These are phyloP conservation scores for Eucalyptus polyanthemos DNA, from an alignment of 345 rosid species.

Conservation along the genomic window DNA sequence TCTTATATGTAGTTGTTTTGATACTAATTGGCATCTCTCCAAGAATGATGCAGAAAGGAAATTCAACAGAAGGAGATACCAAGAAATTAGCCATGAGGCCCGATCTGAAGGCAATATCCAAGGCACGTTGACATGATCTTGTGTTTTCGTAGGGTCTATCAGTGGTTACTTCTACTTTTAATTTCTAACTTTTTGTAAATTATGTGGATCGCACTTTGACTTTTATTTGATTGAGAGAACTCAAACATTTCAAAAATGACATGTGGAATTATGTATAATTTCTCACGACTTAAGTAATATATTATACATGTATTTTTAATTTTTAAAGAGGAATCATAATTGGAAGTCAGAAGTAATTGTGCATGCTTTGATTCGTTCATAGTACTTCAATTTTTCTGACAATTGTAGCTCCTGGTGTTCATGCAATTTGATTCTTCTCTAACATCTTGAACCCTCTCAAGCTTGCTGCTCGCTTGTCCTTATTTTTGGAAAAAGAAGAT, in stretches of 20 bases:
- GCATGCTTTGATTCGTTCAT: neutral
- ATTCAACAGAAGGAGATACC: conserved; percentile 3
- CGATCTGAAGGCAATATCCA: conserved; percentile 68
- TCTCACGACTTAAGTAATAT: neutral
- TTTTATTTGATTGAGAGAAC: neutral
- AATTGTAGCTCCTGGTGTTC: neutral
- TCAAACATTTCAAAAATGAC: neutral
- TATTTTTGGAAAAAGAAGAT: neutral
- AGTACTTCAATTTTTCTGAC: neutral
- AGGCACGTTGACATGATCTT: conserved; percentile 31
- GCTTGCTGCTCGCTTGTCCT: neutral
- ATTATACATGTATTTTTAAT: neutral
- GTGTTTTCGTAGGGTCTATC: neutral
- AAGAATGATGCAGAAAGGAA: conserved; percentile 19
- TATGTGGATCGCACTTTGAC: neutral
- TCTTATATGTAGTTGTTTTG: neutral
- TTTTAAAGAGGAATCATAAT: neutral
- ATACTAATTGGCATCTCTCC: neutral
- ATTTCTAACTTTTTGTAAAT: neutral
- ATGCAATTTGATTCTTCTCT: neutral
- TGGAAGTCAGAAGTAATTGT: neutral
- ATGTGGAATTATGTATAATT: neutral
- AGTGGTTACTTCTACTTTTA: neutral
- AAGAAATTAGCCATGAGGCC: conserved; percentile 50
- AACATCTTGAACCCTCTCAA: neutral